phyloP scores from a whole-genome alignment of 306 rosid genomes.

The Prunus davidiana region DNA sequence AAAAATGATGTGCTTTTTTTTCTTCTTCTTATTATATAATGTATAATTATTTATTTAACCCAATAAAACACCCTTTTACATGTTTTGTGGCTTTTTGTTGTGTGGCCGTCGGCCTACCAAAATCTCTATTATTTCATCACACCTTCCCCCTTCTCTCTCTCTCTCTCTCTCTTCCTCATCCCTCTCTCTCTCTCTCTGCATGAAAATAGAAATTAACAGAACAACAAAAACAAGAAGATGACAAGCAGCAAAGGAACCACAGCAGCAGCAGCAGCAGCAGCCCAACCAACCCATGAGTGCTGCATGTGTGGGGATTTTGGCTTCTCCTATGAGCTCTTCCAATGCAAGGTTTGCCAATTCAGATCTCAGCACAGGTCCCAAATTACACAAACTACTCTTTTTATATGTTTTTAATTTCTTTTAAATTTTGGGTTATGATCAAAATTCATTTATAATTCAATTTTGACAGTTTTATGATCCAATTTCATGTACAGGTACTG shows the following conservation, averaged over 20 bases:
- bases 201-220: neutral
- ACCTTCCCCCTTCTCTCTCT: slow-evolving; percentile 1
- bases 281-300: slow-evolving; percentile 49
- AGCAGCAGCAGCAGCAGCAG: neutral
- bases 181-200: slow-evolving; percentile 4
- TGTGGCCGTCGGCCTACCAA: slow-evolving; percentile 32
- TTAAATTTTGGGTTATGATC: neutral
- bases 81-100: slow-evolving; percentile 34
- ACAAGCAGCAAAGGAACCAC: slow-evolving; percentile 35
- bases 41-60: neutral
- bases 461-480: too few species aligned
- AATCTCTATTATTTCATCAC: neutral
- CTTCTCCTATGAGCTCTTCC: slow-evolving; percentile 80
- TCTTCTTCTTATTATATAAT: neutral
- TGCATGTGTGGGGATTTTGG: slow-evolving; percentile 99
- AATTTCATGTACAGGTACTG: slow-evolving; percentile 56
- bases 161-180: neutral
- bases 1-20: neutral
- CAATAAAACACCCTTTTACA: slow-evolving; percentile 4
- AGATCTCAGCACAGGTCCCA: slow-evolving; percentile 93
- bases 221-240: slow-evolving; percentile 25
- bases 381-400: neutral
- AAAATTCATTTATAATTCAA: neutral
- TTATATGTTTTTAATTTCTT: neutral
- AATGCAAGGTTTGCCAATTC: slow-evolving; percentile 78